phyloP scores from a whole-genome alignment of 495 filamentous ascomycete genomes.

The Penicillium canescens region DNA sequence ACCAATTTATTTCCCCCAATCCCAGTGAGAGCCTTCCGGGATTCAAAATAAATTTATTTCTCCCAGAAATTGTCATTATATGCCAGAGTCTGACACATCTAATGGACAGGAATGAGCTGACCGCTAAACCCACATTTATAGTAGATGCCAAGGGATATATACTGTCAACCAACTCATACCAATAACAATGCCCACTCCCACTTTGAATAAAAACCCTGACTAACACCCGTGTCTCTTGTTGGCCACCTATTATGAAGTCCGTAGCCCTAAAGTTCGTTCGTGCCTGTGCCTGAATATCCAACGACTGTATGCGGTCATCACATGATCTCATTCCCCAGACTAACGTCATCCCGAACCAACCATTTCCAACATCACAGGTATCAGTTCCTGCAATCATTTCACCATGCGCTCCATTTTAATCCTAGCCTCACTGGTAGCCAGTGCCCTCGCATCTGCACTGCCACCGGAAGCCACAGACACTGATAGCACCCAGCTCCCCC shows the following conservation, averaged over 20 bases:
- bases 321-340: background rate
- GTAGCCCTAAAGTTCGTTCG: background rate
- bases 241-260: too few relatives aligned
- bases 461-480: slow-evolving; percentile 3
- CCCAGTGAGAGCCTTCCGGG: background rate
- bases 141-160: too few relatives aligned
- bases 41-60: too few relatives aligned
- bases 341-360: slow-evolving; percentile 6
- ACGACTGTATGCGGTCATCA: background rate
- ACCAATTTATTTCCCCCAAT: background rate
- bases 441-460: slow-evolving; percentile 17
- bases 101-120: too few relatives aligned
- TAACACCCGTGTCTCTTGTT: background rate
- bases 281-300: background rate
- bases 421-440: slow-evolving; percentile 14
- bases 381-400: background rate
- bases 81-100: too few relatives aligned
- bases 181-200: slow-evolving; percentile 2
- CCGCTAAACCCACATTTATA: too few relatives aligned
- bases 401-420: slow-evolving; percentile 15
- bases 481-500: slow-evolving; percentile 59
- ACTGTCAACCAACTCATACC: too few relatives aligned
- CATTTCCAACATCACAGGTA: background rate
- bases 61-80: too few relatives aligned
- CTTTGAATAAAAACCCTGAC: background rate